phyloP scores from a whole-genome alignment of 2,329 filamentous ascomycete species.

The Fusarium sp. region DNA sequence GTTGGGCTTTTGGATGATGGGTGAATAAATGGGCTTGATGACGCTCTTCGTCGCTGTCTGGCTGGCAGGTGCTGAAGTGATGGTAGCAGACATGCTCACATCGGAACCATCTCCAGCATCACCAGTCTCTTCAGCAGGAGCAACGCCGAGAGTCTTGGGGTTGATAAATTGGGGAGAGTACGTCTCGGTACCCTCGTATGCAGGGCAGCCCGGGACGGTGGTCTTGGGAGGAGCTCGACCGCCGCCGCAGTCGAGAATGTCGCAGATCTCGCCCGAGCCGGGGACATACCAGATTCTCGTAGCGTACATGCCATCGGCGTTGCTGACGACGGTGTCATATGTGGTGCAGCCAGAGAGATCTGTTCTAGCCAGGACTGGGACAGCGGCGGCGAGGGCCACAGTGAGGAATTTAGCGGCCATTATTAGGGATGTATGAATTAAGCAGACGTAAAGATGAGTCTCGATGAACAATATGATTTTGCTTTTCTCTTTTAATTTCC shows the following conservation, averaged over 20 bases:
- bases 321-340: slow-evolving; percentile 51
- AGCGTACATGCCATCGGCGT: slow-evolving; percentile 54
- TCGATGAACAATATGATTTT: slow-evolving; percentile 19
- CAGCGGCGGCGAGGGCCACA: slow-evolving; percentile 48
- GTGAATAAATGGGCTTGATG: background rate
- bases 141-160: slow-evolving; percentile 45
- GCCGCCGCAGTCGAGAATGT: slow-evolving; percentile 74
- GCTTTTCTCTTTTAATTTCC: background rate
- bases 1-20: slow-evolving; percentile 6
- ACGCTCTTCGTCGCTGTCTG: background rate
- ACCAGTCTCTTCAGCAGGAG: slow-evolving; percentile 15
- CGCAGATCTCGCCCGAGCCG: slow-evolving; percentile 73
- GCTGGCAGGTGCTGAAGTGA: slow-evolving; percentile 37
- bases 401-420: slow-evolving; percentile 48
- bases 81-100: slow-evolving; percentile 25
- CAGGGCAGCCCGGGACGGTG: slow-evolving; percentile 69
- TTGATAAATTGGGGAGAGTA: slow-evolving; percentile 65
- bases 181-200: slow-evolving; percentile 67
- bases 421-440: slow-evolving; percentile 29
- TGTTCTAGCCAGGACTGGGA: slow-evolving; percentile 57
- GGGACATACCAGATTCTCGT: slow-evolving; percentile 71
- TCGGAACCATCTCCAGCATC: background rate
- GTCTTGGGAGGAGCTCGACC: slow-evolving; percentile 74
- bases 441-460: slow-evolving; percentile 1
- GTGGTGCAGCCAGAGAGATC: slow-evolving; percentile 61